Evolutionary conservation across 495 filamentous ascomycete species (phyloP).

Genomic region (Trichoderma parareesei): DNA sequence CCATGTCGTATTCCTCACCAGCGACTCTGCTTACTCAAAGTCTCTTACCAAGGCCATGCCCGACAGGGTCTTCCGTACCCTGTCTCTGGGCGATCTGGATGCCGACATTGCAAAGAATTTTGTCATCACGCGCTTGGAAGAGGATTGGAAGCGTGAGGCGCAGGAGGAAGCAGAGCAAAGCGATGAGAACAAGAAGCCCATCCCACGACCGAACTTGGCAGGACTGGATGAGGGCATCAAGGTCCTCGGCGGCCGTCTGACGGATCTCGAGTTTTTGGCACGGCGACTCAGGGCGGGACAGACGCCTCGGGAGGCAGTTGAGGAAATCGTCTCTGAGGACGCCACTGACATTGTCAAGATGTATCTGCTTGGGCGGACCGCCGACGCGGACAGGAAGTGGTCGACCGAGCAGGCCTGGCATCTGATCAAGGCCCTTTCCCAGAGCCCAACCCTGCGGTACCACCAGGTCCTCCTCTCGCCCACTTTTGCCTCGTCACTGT

Average conservation of each 20-base stretch:
- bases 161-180: conserved; percentile 16
- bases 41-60: conserved; percentile 79
- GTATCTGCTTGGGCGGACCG: conserved; percentile 56
- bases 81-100: conserved; percentile 76
- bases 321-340: conserved; percentile 80
- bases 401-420: conserved; percentile 82
- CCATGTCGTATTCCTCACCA: conserved; percentile 94
- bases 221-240: conserved; percentile 79
- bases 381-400: conserved; percentile 51
- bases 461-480: conserved; percentile 72
- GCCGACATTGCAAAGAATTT: conserved; percentile 82
- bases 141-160: conserved; percentile 25
- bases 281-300: conserved; percentile 87
- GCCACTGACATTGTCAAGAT: conserved; percentile 88
- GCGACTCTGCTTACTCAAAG: conserved; percentile 83
- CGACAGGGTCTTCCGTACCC: conserved; percentile 80
- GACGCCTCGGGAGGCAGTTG: conserved; percentile 71
- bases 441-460: conserved; percentile 57
- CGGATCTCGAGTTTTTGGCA: conserved; percentile 87
- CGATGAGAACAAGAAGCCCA: conserved; percentile 24
- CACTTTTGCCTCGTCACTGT: conserved; percentile 53
- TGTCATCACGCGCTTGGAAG: conserved; percentile 74
- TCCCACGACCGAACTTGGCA: conserved; percentile 33
- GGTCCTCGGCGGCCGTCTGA: conserved; percentile 78
- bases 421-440: conserved; percentile 65